phyloP scores from a whole-genome alignment of 2,329 filamentous ascomycete genomes.

The Aspergillus sp. region DNA sequence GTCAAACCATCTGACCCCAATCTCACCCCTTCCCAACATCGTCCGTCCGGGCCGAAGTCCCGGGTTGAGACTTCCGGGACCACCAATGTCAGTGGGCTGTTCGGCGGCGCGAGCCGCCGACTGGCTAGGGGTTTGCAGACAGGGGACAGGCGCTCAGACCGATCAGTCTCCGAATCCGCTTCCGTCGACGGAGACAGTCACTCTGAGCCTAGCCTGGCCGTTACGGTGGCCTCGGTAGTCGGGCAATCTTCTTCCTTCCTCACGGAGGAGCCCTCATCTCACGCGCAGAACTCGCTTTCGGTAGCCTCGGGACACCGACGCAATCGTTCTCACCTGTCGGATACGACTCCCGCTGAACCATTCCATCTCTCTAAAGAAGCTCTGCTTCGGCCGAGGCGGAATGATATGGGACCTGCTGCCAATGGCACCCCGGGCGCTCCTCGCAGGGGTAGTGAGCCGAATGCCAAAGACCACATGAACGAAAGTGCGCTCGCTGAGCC shows the following conservation, averaged over 20 bases:
- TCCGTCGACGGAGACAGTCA: slow-evolving; percentile 36
- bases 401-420: slow-evolving; percentile 22
- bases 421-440: not conserved
- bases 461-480: slow-evolving; percentile 23
- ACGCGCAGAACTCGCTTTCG: slow-evolving; percentile 10
- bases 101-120: slow-evolving; percentile 40
- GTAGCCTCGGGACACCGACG: slow-evolving; percentile 30
- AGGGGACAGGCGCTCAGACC: slow-evolving; percentile 37
- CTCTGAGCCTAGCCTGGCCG: slow-evolving; percentile 43
- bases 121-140: slow-evolving; percentile 34
- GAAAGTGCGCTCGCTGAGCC: slow-evolving; percentile 17
- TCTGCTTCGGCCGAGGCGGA: slow-evolving; percentile 30
- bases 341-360: slow-evolving; percentile 31
- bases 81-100: slow-evolving; percentile 37
- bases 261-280: slow-evolving; percentile 22
- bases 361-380: slow-evolving; percentile 36
- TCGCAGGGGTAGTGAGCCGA: slow-evolving; percentile 16
- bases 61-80: slow-evolving; percentile 31
- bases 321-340: slow-evolving; percentile 34
- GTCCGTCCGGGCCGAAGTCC: slow-evolving; percentile 25
- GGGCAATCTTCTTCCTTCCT: slow-evolving; percentile 41
- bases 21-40: slow-evolving; percentile 15
- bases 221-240: slow-evolving; percentile 45
- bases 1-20: slow-evolving; percentile 37
- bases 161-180: slow-evolving; percentile 33